Conservation (phyloP, 148 eudicot genomes). For the Silene latifolia region DNA sequence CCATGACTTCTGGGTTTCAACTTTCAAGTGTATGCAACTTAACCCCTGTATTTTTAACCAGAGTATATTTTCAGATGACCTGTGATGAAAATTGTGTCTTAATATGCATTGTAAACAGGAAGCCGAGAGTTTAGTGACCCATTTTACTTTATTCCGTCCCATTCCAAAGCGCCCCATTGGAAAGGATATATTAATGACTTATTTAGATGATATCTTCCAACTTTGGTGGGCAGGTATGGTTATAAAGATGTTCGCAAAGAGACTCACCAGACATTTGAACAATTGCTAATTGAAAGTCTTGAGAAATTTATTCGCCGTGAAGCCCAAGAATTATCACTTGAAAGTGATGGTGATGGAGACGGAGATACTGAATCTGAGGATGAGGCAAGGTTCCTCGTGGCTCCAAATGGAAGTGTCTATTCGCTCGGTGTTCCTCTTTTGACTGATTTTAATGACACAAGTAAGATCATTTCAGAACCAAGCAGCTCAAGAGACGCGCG, state of each 20-base stretch:
- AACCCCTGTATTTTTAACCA: background rate
- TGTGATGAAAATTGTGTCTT: background rate
- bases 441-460: constrained; percentile 41
- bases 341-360: constrained; percentile 70
- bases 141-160: background rate
- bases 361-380: constrained; percentile 57
- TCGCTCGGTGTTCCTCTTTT: constrained; percentile 84
- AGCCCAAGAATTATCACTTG: constrained; percentile 81
- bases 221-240: constrained; percentile 67
- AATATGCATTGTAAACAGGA: background rate
- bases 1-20: too few relatives aligned
- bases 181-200: background rate
- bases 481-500: constrained; percentile 48
- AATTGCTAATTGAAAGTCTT: constrained; percentile 75
- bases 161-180: too few relatives aligned
- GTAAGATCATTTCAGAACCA: constrained; percentile 37
- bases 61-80: background rate
- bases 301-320: constrained; percentile 87
- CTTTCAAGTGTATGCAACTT: too few relatives aligned
- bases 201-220: background rate
- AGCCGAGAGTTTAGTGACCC: background rate
- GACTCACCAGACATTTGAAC: constrained; percentile 80
- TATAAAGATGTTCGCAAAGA: constrained; percentile 96
- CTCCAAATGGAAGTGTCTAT: constrained; percentile 75
- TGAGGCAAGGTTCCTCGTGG: constrained; percentile 50